Evolutionary conservation across 2,329 filamentous ascomycete genomes (phyloP), one percentile per base, ranked within the genome.

Genomic region (Fusarium nisikadoi): DNA sequence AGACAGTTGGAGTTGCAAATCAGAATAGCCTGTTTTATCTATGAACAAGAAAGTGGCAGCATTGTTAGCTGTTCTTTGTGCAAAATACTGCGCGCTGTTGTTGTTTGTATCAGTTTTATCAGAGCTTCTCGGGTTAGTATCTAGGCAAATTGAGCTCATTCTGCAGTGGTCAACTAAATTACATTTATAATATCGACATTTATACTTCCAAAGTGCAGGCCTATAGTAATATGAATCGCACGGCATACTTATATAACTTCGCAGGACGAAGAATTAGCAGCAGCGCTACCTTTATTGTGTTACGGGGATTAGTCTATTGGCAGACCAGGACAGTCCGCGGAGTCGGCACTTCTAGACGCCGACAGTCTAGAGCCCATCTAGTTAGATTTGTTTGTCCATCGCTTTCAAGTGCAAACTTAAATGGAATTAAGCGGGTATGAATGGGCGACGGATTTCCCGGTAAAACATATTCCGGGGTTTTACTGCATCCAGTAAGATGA

Each of bases 61-160:
- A 3, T 1, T 12, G 16, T 3, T 3, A 16, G 1, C 13, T 5
- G 19, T 31, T 31, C 3, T 31, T 31, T 0, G 14, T 17, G 2
- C 14, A 12, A 16, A 8, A n/a, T 12, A 6, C 10, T 4, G 9
- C 7, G 14, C 16, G 11, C 19, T 2, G 16, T 36, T 16, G 16
- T 36, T 36, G 35, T 36, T 17, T 3, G 10, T 9, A 36, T 9
- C 17, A 9, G 16, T 36, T 36, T 8, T 16, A 10, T 17, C 16
- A 16, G 16, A 36, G 17, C 35, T 10, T 3, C 17, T 17, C 17
- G 35, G 3, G 16, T 17, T 16, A 16, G 16, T 10, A 36, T 36
- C 13, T 17, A 8, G 35, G 35, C 8, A 16, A 5, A 16, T 36
- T 36, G 35, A 36, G 14, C 17, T 10, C 6, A 10, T 36, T 29